Percentiles rank a stretch among this genome's conserved stretches.
These are phyloP conservation scores for Sclerotinia borealis DNA, from an alignment of 2,329 filamentous ascomycete species.

Conservation along the genomic window DNA sequence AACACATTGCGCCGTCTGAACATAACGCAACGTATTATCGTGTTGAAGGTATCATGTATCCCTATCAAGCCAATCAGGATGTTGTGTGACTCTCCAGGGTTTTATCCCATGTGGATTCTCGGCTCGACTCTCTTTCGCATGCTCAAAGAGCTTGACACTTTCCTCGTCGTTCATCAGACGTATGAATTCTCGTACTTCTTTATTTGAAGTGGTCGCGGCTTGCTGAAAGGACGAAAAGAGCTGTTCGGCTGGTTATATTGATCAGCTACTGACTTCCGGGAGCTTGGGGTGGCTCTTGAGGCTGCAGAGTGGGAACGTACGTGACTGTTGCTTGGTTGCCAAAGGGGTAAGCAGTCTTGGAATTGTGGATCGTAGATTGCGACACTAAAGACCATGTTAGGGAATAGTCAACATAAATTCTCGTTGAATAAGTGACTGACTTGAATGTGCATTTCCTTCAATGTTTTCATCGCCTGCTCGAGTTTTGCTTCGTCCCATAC, in stretches of 20 bases:
- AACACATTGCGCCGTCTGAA: neutral
- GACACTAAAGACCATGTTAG: conserved; percentile 35
- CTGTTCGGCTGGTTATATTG: conserved; percentile 41
- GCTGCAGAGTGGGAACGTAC: conserved; percentile 37
- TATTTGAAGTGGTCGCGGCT: conserved; percentile 41
- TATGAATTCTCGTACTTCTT: conserved; percentile 43
- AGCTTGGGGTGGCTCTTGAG: neutral
- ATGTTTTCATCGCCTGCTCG: conserved; percentile 28
- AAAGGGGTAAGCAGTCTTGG: conserved; percentile 48
- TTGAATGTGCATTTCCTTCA: conserved; percentile 35
- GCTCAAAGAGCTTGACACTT: conserved; percentile 41
- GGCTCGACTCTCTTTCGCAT: conserved; percentile 47
- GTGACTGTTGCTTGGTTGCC: conserved; percentile 42
- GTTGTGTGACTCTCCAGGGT: conserved; percentile 52
- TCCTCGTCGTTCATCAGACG: conserved; percentile 27
- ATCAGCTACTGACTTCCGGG: neutral
- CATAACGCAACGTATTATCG: neutral
- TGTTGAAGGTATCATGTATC: conserved; percentile 17
- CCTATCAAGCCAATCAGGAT: conserved; percentile 50
- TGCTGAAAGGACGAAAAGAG: conserved; percentile 44
- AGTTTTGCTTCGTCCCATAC: conserved; percentile 32
- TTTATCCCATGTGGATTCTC: conserved; percentile 51
- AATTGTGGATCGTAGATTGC: conserved; percentile 43
- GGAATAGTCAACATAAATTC: neutral
- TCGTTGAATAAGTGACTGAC: conserved; percentile 16